Evolutionary conservation across 2,329 filamentous ascomycete genomes (phyloP).

Genomic region (Tolypocladium ophioglossoides): DNA sequence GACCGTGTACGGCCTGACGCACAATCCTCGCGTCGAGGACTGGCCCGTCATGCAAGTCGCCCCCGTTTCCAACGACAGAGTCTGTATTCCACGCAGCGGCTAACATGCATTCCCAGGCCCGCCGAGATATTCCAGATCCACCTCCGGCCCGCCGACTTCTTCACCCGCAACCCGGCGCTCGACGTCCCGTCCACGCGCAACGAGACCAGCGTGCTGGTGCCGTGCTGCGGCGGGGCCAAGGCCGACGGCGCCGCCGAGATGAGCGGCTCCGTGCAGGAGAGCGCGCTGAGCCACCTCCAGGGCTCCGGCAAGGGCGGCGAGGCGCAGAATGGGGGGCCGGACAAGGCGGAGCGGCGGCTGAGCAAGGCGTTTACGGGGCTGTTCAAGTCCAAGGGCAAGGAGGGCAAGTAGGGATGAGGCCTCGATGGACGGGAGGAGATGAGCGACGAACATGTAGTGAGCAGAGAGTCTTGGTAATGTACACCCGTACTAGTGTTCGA

Average conservation of each 20-base stretch:
- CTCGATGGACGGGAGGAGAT: too few relatives aligned
- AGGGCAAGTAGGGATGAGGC: too few relatives aligned
- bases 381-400: constrained; percentile 1
- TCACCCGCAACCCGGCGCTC: constrained; percentile 33
- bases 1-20: constrained; percentile 38
- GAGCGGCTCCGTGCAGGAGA: constrained; percentile 14
- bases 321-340: neutral
- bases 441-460: too few relatives aligned
- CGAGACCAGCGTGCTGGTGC: constrained; percentile 29
- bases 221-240: constrained; percentile 16
- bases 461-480: neutral
- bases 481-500: constrained; percentile 33
- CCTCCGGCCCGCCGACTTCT: constrained; percentile 31
- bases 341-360: neutral
- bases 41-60: constrained; percentile 39
- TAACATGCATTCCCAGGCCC: constrained; percentile 22
- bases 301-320: constrained; percentile 5
- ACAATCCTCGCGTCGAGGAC: constrained; percentile 37
- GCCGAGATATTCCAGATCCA: constrained; percentile 37
- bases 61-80: too few relatives aligned
- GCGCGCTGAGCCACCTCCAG: constrained; percentile 22
- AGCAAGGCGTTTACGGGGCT: constrained; percentile 3
- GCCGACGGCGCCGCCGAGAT: constrained; percentile 2
- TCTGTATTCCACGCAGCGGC: too few relatives aligned
- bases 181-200: constrained; percentile 29